Conservation (phyloP, 495 filamentous ascomycete species). For the Filosporella fistucella region DNA sequence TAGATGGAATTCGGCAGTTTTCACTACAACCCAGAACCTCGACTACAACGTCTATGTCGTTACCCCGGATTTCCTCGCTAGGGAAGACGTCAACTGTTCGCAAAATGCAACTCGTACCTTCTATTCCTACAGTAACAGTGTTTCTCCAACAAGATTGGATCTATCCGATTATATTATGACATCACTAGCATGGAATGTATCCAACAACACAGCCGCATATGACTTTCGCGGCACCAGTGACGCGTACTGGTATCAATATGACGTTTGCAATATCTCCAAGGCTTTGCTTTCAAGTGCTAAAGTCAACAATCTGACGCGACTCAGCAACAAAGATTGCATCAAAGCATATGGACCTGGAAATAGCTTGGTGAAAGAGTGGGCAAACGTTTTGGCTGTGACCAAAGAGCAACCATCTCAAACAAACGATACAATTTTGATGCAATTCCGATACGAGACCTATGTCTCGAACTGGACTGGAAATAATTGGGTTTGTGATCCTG, state of each 20-base stretch:
- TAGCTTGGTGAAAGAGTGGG: neutral
- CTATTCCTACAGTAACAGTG: too few relatives aligned
- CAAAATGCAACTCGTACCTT: too few relatives aligned
- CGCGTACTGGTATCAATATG: neutral
- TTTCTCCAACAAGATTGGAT: too few relatives aligned
- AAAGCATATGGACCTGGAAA: slow-evolving; percentile 5
- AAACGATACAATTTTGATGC: slow-evolving; percentile 2
- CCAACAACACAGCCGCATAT: neutral
- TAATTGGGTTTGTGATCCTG: slow-evolving; percentile 8
- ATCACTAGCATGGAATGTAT: neutral
- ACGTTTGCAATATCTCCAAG: slow-evolving; percentile 5
- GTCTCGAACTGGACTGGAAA: slow-evolving; percentile 7
- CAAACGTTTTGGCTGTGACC: slow-evolving; percentile 5
- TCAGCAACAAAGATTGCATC: slow-evolving; percentile 10
- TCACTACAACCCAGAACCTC: too few relatives aligned
- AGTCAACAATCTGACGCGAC: neutral
- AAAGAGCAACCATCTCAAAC: neutral
- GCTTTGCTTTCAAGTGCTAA: neutral
- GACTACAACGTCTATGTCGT: too few relatives aligned
- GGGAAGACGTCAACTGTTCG: too few relatives aligned
- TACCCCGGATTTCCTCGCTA: too few relatives aligned
- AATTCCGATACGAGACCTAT: slow-evolving; percentile 5
- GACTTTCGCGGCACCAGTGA: neutral
- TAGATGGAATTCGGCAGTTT: slow-evolving; percentile 25
- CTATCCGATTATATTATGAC: too few relatives aligned